Percentiles rank a stretch among this genome's conserved stretches.
These are phyloP conservation scores for Plasmodium relictum DNA, from an alignment of 169 alveolate species.

Conservation along the genomic window DNA sequence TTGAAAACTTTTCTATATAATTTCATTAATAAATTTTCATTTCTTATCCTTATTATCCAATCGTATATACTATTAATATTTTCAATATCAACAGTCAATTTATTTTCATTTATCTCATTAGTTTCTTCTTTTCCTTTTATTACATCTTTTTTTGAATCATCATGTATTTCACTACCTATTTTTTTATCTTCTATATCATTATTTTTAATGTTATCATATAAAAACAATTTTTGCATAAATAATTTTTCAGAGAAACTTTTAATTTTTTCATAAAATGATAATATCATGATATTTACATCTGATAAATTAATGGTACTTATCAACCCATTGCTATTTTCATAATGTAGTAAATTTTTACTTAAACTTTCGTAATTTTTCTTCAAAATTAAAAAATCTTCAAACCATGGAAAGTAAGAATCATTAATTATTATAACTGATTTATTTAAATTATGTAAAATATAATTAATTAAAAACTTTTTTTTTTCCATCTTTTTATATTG, in stretches of 20 bases:
- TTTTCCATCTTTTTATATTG: constrained; percentile 86
- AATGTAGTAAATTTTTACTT: constrained; percentile 12
- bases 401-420: constrained; percentile 68
- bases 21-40: constrained; percentile 31
- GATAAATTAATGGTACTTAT: not conserved
- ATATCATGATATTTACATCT: not conserved
- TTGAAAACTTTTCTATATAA: constrained; percentile 35
- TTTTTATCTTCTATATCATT: not conserved
- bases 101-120: not conserved
- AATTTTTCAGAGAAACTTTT: not conserved
- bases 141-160: constrained; percentile 3
- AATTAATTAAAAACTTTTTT: constrained; percentile 82
- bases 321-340: constrained; percentile 27
- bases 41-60: constrained; percentile 59
- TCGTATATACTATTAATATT: constrained; percentile 24
- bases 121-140: not conserved
- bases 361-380: constrained; percentile 27
- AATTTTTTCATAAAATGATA: constrained; percentile 21
- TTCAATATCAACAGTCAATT: constrained; percentile 34
- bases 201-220: not conserved
- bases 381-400: constrained; percentile 27
- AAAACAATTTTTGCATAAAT: constrained; percentile 2
- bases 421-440: constrained; percentile 63
- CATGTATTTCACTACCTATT: not conserved
- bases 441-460: constrained; percentile 78